These are phyloP conservation scores for Podila epicladia DNA, from an alignment of 192 early-diverging fungal species.

Conservation along the genomic window DNA sequence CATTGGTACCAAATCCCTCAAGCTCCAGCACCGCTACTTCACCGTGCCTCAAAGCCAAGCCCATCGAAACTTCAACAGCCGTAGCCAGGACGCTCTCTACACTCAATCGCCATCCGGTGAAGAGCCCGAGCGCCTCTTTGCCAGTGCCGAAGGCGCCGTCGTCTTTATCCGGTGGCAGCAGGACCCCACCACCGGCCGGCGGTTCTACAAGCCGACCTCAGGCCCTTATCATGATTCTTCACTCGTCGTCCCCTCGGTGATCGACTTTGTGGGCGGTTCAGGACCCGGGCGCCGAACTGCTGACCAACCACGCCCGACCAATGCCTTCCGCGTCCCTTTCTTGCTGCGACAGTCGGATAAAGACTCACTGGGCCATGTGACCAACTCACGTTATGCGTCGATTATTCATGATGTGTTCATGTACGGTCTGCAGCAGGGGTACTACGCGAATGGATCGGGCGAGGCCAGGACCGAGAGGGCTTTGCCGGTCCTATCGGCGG, in stretches of 20 bases:
- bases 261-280: constrained; percentile 14
- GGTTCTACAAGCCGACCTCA: constrained; percentile 30
- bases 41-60: constrained; percentile 36
- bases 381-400: constrained; percentile 43
- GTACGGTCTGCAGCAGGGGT: constrained; percentile 21
- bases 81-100: constrained; percentile 26
- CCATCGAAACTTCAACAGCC: constrained; percentile 37
- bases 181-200: constrained; percentile 26
- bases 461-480: not conserved
- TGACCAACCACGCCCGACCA: constrained; percentile 14
- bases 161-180: constrained; percentile 41
- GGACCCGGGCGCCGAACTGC: constrained; percentile 7
- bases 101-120: constrained; percentile 9
- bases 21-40: constrained; percentile 42
- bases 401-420: constrained; percentile 24
- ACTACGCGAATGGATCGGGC: constrained; percentile 36
- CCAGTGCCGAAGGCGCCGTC: constrained; percentile 35
- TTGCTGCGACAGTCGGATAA: constrained; percentile 48
- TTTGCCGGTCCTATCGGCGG: not conserved
- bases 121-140: constrained; percentile 38
- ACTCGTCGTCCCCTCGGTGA: constrained; percentile 9
- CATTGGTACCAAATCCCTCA: constrained; percentile 33
- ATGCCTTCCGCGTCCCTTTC: constrained; percentile 37
- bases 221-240: constrained; percentile 19
- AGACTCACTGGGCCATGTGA: constrained; percentile 49